Evolutionary conservation across 106 monocot species (phyloP).

Genomic region (Alisma plantagoaquatica): DNA sequence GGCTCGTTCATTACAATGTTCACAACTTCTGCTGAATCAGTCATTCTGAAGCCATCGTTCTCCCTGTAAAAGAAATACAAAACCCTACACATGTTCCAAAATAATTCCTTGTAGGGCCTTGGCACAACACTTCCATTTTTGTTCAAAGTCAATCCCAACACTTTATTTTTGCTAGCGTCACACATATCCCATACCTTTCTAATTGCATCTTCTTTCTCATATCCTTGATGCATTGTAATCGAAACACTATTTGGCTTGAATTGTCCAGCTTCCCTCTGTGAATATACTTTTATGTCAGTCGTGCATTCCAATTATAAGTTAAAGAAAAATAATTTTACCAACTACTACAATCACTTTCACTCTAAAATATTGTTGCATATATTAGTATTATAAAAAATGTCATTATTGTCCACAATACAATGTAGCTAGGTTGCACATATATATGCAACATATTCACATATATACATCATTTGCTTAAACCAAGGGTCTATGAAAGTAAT

Average conservation of each 20-base stretch:
- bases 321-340: too few species aligned
- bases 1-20: conserved; percentile 72
- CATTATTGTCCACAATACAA: too few species aligned
- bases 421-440: too few species aligned
- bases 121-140: conserved; percentile 50
- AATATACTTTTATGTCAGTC: neutral
- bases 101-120: conserved; percentile 71
- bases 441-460: too few species aligned
- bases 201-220: conserved; percentile 44
- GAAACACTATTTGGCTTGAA: conserved; percentile 65
- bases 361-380: too few species aligned
- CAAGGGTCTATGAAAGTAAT: too few species aligned
- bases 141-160: conserved; percentile 49
- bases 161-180: conserved; percentile 33
- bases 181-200: conserved; percentile 22
- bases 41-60: conserved; percentile 70
- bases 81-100: conserved; percentile 79
- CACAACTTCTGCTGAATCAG: conserved; percentile 61
- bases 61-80: conserved; percentile 57
- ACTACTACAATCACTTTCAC: too few species aligned
- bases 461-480: too few species aligned
- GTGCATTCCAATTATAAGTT: too few species aligned
- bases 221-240: conserved; percentile 26
- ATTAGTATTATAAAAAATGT: too few species aligned
- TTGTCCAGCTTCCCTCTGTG: conserved; percentile 63